These are phyloP conservation scores for Hymenoscyphus albidus DNA, from an alignment of 2,329 filamentous ascomycete species.

Conservation along the genomic window DNA sequence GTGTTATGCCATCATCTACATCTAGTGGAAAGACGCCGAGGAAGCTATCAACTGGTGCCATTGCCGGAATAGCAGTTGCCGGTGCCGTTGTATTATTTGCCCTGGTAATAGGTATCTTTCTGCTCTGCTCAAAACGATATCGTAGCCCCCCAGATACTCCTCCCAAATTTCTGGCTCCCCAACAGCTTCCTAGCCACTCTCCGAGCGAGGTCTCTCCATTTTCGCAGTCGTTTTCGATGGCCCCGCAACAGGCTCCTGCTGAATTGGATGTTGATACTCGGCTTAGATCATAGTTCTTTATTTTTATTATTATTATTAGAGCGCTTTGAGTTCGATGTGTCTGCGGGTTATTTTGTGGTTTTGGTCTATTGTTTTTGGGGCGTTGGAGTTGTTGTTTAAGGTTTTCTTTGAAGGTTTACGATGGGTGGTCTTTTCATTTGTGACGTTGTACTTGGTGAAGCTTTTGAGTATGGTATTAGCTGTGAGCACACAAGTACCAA, in stretches of 20 bases:
- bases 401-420: too few relatives aligned
- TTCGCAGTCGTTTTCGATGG: not conserved
- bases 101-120: conserved; percentile 23
- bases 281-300: not conserved
- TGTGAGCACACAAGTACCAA: too few relatives aligned
- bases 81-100: conserved; percentile 33
- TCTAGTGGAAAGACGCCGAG: conserved; percentile 39
- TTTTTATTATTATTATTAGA: not conserved
- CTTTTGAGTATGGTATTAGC: too few relatives aligned
- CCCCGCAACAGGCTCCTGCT: not conserved
- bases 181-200: not conserved
- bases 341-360: not conserved
- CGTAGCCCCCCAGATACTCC: not conserved
- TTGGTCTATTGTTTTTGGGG: too few relatives aligned
- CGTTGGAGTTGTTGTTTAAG: too few relatives aligned
- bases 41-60: conserved; percentile 38
- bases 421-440: too few relatives aligned
- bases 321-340: not conserved
- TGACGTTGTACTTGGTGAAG: too few relatives aligned
- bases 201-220: not conserved
- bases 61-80: conserved; percentile 44
- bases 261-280: not conserved
- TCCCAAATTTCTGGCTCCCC: not conserved
- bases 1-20: conserved; percentile 31
- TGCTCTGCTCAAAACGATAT: not conserved